phyloP scores from a whole-genome alignment of 257 asterid species.

The Parsonsia alboflavescens region DNA sequence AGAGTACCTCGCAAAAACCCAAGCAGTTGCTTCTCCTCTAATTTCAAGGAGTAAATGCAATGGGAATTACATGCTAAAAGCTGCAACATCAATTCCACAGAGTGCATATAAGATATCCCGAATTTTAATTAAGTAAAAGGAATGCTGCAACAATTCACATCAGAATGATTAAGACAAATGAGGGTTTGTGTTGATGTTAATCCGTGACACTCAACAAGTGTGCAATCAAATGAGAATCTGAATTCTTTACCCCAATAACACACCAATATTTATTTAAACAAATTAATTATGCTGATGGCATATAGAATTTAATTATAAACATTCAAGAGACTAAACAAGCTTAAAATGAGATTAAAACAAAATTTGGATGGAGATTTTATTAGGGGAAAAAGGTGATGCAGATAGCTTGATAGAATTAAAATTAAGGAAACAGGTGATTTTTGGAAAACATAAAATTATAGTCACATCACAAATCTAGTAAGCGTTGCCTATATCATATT shows the following conservation, averaged over 20 bases:
- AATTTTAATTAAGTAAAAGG: slow-evolving; percentile 1
- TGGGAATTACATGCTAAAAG: slow-evolving; percentile 44
- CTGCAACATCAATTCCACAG: slow-evolving; percentile 39
- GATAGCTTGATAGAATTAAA: not conserved
- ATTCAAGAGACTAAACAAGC: not conserved
- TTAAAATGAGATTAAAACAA: not conserved
- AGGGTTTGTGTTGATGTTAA: not conserved
- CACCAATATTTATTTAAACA: not conserved
- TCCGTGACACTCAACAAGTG: not conserved
- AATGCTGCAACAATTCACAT: not conserved
- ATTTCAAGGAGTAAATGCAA: slow-evolving; percentile 35
- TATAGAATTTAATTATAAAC: not conserved
- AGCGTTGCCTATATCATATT: not conserved
- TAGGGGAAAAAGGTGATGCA: not conserved
- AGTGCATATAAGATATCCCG: not conserved
- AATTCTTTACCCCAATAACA: not conserved
- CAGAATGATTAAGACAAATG: not conserved
- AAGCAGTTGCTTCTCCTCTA: slow-evolving; percentile 64
- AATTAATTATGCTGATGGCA: not conserved
- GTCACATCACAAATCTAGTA: not conserved
- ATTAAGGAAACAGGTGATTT: not conserved
- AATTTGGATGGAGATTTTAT: not conserved
- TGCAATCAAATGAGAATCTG: not conserved
- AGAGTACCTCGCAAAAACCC: slow-evolving; percentile 59
- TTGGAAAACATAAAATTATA: not conserved